A percentile compares a stretch with the other conserved stretches of the same genome.
Conservation (phyloP, 805 yeast species). For the Schwanniomyces sp. region DNA sequence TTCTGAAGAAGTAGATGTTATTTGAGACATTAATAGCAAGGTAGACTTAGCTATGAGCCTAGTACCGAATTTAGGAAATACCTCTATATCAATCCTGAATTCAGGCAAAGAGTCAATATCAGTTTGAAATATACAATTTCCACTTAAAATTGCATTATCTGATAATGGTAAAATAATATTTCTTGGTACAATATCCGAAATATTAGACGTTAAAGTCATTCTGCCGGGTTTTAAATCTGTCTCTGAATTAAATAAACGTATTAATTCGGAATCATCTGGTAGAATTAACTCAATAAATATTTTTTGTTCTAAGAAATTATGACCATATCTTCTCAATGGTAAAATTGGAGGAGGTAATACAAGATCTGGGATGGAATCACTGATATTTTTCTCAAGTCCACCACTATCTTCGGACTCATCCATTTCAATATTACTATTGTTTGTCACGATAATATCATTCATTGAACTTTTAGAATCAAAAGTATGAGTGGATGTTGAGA, state of each 20-base stretch:
- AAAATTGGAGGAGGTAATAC: conserved; percentile 94
- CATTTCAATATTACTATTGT: conserved; percentile 1
- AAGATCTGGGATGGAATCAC: conserved; percentile 83
- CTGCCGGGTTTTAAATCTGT: conserved; percentile 67
- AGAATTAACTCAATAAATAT: conserved; percentile 78
- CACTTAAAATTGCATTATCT: conserved; percentile 51
- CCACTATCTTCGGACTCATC: conserved; percentile 42
- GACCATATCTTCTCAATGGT: conserved; percentile 92
- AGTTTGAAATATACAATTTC: conserved; percentile 77
- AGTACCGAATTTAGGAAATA: conserved; percentile 94
- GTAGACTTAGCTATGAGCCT: conserved; percentile 87
- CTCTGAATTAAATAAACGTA: conserved; percentile 44
- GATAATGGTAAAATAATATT: conserved; percentile 77
- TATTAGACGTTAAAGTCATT: conserved; percentile 73
- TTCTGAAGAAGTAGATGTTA: conserved; percentile 41
- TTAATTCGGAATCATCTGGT: conserved; percentile 47
- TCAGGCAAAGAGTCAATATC: conserved; percentile 62
- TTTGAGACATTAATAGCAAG: conserved; percentile 56
- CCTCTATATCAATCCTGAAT: conserved; percentile 80
- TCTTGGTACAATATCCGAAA: conserved; percentile 83
- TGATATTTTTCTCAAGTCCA: conserved; percentile 30
- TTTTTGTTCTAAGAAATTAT: conserved; percentile 88
- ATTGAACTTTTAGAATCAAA: background rate
- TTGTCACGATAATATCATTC: background rate
- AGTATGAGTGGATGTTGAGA: too few relatives aligned